Conservation (phyloP, 2,329 filamentous ascomycete genomes). For the Hymenotorrendiella dingleyae region DNA sequence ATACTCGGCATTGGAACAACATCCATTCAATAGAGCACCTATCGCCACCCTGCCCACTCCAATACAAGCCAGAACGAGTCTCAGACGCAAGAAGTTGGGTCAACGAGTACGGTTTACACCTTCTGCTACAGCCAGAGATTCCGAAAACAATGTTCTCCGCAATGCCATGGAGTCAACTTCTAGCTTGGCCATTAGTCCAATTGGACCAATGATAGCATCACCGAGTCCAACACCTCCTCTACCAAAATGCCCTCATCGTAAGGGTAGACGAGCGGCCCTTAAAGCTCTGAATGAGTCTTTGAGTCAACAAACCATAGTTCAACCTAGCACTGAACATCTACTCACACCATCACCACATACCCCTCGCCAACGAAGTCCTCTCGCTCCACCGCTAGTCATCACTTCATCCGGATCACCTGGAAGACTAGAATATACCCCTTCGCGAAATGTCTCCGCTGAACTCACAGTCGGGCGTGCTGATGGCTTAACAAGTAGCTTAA, state of each 20-base stretch:
- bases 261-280: constrained; percentile 3
- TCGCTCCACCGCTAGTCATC: background rate
- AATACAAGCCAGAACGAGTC: constrained; percentile 3
- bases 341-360: background rate
- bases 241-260: constrained; percentile 11
- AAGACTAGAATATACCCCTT: background rate
- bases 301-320: no score
- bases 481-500: background rate
- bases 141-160: constrained; percentile 17
- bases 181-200: constrained; percentile 13
- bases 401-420: background rate
- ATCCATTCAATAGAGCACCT: constrained; percentile 26
- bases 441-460: background rate
- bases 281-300: no score
- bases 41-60: constrained; percentile 10
- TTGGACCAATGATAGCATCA: constrained; percentile 6
- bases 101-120: constrained; percentile 23
- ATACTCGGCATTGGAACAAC: constrained; percentile 25
- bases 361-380: background rate
- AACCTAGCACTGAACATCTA: background rate
- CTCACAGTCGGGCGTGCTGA: background rate
- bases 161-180: constrained; percentile 16
- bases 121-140: constrained; percentile 21
- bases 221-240: background rate
- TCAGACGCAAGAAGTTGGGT: constrained; percentile 6